A percentile compares a stretch with the other conserved stretches of the same genome.
These are phyloP conservation scores for Tolypocladium ophioglossoides DNA, from an alignment of 2,329 filamentous ascomycete species.

Conservation along the genomic window DNA sequence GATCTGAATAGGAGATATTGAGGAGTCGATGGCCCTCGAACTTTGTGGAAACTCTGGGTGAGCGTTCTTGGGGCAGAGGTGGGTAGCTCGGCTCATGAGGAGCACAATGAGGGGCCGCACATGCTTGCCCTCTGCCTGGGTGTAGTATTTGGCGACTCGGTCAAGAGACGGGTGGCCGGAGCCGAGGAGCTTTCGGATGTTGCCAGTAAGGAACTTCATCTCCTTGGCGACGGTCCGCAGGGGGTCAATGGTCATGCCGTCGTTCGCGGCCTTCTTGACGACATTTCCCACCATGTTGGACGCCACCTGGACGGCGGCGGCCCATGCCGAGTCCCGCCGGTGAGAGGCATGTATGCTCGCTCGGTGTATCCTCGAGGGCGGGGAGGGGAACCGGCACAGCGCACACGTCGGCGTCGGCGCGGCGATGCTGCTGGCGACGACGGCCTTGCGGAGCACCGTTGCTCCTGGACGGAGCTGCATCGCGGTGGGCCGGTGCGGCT, in stretches of 20 bases:
- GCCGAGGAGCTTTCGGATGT: constrained; percentile 85
- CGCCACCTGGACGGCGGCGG: constrained; percentile 60
- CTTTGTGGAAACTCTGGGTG: constrained; percentile 29
- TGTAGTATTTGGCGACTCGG: constrained; percentile 96
- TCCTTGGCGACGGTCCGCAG: constrained; percentile 87
- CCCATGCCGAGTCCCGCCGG: constrained; percentile 54
- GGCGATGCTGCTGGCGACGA: constrained; percentile 16
- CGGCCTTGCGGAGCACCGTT: constrained; percentile 34
- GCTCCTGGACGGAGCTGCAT: constrained; percentile 48
- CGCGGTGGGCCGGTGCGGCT: neutral
- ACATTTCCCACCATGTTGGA: constrained; percentile 62
- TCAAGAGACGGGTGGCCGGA: constrained; percentile 92
- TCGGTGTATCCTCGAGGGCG: constrained; percentile 15
- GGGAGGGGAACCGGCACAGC: constrained; percentile 20
- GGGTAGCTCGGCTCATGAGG: constrained; percentile 89
- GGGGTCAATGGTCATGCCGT: constrained; percentile 71
- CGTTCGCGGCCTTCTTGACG: constrained; percentile 49
- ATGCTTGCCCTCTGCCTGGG: constrained; percentile 92
- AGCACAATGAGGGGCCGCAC: constrained; percentile 89
- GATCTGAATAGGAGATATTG: constrained; percentile 43
- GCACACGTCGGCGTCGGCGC: constrained; percentile 18
- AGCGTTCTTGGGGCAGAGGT: constrained; percentile 55
- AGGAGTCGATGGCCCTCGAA: constrained; percentile 36
- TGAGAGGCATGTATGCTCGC: constrained; percentile 31
- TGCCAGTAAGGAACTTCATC: constrained; percentile 90